These are phyloP conservation scores for Pueraria montana DNA, from an alignment of 306 rosid genomes.

Conservation along the genomic window DNA sequence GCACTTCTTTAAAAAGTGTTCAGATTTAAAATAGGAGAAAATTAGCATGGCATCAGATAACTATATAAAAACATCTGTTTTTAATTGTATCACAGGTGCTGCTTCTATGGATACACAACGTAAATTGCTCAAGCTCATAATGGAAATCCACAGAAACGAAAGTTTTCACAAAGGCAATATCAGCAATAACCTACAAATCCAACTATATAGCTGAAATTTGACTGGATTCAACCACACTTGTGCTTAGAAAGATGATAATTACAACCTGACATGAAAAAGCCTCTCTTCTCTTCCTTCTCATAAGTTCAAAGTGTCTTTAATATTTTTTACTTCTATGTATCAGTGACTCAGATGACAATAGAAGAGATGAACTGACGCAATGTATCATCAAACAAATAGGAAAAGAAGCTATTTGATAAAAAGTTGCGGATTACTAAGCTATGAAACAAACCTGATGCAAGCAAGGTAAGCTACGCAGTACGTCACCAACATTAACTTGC, in stretches of 20 bases:
- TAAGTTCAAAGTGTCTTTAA: not conserved
- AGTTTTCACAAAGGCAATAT: not conserved
- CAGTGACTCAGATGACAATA: not conserved
- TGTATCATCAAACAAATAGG: constrained; percentile 15
- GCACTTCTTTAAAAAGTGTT: not conserved
- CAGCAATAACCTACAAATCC: not conserved
- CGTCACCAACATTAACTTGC: constrained; percentile 88
- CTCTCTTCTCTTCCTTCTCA: constrained; percentile 10
- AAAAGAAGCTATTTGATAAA: constrained; percentile 23
- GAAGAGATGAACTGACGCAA: constrained; percentile 9
- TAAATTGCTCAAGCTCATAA: not conserved
- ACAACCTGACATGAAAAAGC: not conserved
- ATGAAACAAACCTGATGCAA: constrained; percentile 80
- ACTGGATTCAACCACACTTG: constrained; percentile 12
- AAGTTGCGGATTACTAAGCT: constrained; percentile 1
- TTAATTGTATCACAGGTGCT: not conserved
- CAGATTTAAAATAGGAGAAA: constrained; percentile 21
- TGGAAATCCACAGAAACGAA: constrained; percentile 29
- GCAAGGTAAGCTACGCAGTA: constrained; percentile 97
- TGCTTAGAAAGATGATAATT: constrained; percentile 8
- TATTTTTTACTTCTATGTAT: constrained; percentile 19
- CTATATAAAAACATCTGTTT: not conserved
- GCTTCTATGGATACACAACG: not conserved
- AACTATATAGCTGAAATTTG: not conserved
- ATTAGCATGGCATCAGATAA: not conserved